Percentiles rank a stretch among this genome's conserved stretches.
Evolutionary conservation across 106 monocot genomes (phyloP).

Genomic region (Acorus calamus): DNA sequence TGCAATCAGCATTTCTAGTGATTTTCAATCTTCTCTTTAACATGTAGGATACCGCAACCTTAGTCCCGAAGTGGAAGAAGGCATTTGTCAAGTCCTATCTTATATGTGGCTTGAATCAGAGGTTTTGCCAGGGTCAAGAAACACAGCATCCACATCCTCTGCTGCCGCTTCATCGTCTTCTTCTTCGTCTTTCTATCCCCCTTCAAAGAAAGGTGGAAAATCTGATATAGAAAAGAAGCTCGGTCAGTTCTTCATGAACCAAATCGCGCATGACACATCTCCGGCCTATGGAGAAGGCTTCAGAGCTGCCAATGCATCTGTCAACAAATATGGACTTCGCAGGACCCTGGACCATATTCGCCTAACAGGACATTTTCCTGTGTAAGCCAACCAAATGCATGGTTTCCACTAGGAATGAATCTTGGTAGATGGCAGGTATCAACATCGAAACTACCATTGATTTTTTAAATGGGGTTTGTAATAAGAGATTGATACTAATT

Average conservation of each 20-base stretch:
- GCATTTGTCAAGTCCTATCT: slow-evolving; percentile 88
- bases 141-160: no score
- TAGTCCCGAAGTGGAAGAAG: slow-evolving; percentile 86
- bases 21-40: no score
- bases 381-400: slow-evolving; percentile 4
- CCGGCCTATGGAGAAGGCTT: slow-evolving; percentile 85
- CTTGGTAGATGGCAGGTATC: no score
- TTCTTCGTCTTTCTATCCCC: slow-evolving; percentile 11
- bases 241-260: slow-evolving; percentile 90
- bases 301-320: slow-evolving; percentile 70
- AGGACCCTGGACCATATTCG: slow-evolving; percentile 68
- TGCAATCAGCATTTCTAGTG: no score
- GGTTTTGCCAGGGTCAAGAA: no score
- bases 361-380: slow-evolving; percentile 54
- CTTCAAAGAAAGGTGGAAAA: slow-evolving; percentile 57
- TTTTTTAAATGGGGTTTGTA: no score
- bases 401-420: no score
- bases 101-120: slow-evolving; percentile 99
- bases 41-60: slow-evolving; percentile 70
- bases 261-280: slow-evolving; percentile 80
- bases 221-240: slow-evolving; percentile 85
- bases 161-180: slow-evolving; percentile 41
- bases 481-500: no score
- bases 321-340: slow-evolving; percentile 69
- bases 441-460: no score